Base-by-base conservation (phyloP, 75 land plant species). In the Pseudotsuga menziesii region DNA sequence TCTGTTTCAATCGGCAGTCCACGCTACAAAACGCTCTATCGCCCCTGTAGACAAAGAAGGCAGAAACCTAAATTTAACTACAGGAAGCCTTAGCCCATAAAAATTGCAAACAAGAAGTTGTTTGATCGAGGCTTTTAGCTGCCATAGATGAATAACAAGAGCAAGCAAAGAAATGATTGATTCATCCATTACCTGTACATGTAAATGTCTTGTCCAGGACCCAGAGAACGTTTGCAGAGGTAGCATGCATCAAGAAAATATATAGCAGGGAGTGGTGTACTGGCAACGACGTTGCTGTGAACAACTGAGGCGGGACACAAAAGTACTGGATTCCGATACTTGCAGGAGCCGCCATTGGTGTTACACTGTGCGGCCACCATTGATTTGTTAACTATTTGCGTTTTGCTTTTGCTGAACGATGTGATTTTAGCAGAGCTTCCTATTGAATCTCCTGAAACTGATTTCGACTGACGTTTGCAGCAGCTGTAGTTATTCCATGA, bases 21-120 rank as follows among this genome's bases (percentile, higher is more conserved):
- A 36, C 62, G 78, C 85, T 83, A 32, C 85, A 83, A 39, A 83
- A 83, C 16, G 85, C 85, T 39, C 72, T 82, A 80, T 83, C 84
- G 12, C 85, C 85, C 77, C 85, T 83, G 64, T 74, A 77, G 14
- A 69, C 13, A 41, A 41, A 69, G 3, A n/a, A 5, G n/a, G 22
- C 5, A 58, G 6, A 12, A n/a, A 58, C n/a, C 5, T 58, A 58
- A 19, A n/a, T 58, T n/a, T 9, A 39, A 39, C 41, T 57, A 13
- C 3, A 57, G 7, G 11, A 8, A 2, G 14, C 3, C 13, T 2
- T 13, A 11, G 14, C 2, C 3, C 11, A 14, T 57, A 4, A 14
- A 14, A 57, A 14, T 39, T 4, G 41, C 4, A 4, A 3, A 4
- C 5, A 44, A 0, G 1, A 44, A 44, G 6, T 57, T n/a, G n/a